Evolutionary conservation across 2,329 filamentous ascomycete genomes (phyloP).

Genomic region (Botrytis galanthina): DNA sequence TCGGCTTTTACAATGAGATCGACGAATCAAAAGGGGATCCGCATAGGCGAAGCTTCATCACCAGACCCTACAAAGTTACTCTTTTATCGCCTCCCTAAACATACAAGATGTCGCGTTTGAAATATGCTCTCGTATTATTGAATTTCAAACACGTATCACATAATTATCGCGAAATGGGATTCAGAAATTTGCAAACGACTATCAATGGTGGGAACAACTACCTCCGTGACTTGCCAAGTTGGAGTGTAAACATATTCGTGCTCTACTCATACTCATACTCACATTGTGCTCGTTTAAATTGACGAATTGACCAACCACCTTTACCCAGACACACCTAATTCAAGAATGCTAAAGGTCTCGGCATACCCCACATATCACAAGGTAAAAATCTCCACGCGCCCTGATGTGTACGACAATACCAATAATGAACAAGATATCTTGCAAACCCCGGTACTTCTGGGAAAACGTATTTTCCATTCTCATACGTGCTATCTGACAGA

Average conservation of each 20-base stretch:
- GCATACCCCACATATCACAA: not conserved
- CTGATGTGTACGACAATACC: not conserved
- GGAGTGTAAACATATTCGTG: not conserved
- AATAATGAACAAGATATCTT: not conserved
- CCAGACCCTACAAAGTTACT: not conserved
- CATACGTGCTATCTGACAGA: not conserved
- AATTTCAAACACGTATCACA: not conserved
- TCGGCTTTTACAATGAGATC: not conserved
- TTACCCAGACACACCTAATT: not conserved
- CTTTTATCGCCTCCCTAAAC: not conserved
- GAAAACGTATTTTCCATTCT: not conserved
- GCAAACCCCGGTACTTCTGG: not conserved
- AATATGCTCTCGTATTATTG: not conserved
- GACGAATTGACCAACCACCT: not conserved
- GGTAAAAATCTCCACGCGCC: not conserved
- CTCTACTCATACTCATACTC: not conserved
- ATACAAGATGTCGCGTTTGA: not conserved
- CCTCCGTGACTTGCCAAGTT: accelerated
- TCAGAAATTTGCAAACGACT: not conserved
- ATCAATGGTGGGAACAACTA: not conserved
- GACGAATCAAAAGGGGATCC: not conserved
- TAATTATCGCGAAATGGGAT: not conserved
- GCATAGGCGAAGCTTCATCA: not conserved
- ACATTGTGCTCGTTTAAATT: not conserved
- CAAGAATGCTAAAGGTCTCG: not conserved